Percentiles rank a stretch among this genome's conserved stretches.
Evolutionary conservation across 116 monocot genomes (phyloP).

Genomic region (Cymodocea nodosa): DNA sequence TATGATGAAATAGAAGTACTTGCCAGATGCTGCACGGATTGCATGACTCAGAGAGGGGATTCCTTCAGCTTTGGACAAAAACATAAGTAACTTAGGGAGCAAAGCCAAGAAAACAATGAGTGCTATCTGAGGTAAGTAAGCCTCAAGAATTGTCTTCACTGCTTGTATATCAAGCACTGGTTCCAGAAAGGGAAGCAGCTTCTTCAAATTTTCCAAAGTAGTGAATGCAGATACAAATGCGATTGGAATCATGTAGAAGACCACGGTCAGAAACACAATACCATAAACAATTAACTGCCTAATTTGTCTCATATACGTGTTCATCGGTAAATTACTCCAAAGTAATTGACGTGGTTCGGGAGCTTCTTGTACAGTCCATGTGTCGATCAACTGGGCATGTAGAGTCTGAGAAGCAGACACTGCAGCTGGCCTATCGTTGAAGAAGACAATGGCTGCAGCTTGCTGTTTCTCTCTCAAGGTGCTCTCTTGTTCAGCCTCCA

Average conservation of each 20-base stretch:
- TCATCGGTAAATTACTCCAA: constrained; percentile 68
- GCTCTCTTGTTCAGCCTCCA: constrained; percentile 66
- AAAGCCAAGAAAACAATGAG: constrained; percentile 88
- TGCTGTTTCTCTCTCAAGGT: constrained; percentile 54
- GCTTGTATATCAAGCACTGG: constrained; percentile 27
- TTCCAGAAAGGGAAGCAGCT: constrained; percentile 57
- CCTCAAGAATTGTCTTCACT: constrained; percentile 62
- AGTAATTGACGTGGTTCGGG: constrained; percentile 75
- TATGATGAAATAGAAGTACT: constrained; percentile 81
- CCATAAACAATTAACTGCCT: constrained; percentile 43
- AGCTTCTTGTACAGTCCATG: constrained; percentile 72
- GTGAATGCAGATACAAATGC: constrained; percentile 63
- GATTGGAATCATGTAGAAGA: constrained; percentile 87
- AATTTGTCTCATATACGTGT: constrained; percentile 38
- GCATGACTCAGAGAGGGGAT: constrained; percentile 56
- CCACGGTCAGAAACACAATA: constrained; percentile 64
- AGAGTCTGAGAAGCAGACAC: constrained; percentile 70
- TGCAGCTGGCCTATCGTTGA: constrained; percentile 56
- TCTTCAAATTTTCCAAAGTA: constrained; percentile 58
- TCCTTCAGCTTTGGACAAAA: constrained; percentile 76
- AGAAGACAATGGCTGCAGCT: constrained; percentile 62
- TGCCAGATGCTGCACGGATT: constrained; percentile 63
- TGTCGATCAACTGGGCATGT: constrained; percentile 56
- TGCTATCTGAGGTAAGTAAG: constrained; percentile 74
- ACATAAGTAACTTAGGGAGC: constrained; percentile 63